These are phyloP conservation scores for Aspergillus sclerotioniger DNA, from an alignment of 495 filamentous ascomycete genomes.

Conservation along the genomic window DNA sequence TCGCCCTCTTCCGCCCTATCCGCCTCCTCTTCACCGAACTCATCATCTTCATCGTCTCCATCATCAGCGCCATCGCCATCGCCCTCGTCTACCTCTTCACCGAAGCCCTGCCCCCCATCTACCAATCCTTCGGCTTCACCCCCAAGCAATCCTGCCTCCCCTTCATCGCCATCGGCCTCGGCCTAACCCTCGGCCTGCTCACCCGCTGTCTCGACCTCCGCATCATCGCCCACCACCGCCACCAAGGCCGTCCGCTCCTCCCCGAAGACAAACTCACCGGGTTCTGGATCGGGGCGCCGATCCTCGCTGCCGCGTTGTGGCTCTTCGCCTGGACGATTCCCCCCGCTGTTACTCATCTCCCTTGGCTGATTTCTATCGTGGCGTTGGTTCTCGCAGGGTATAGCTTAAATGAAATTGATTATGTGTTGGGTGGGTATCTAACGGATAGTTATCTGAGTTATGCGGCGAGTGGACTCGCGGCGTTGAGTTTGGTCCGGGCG, in stretches of 20 bases:
- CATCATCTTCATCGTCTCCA: constrained; percentile 46
- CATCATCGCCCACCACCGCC: constrained; percentile 31
- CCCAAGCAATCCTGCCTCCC: constrained; percentile 43
- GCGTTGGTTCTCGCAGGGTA: constrained; percentile 50
- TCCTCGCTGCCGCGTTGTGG: constrained; percentile 47
- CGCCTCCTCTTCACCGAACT: constrained; percentile 50
- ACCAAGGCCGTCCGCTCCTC: constrained; percentile 27
- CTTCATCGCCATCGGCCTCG: constrained; percentile 48
- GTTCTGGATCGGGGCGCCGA: constrained; percentile 46
- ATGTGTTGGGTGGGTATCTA: constrained; percentile 51
- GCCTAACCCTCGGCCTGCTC: constrained; percentile 42
- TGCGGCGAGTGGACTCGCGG: constrained; percentile 52
- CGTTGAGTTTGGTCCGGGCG: constrained; percentile 47
- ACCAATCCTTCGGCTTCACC: constrained; percentile 41
- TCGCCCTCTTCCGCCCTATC: constrained; percentile 41
- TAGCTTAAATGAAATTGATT: constrained; percentile 52
- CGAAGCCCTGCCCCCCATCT: constrained; percentile 49
- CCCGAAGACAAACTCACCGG: constrained; percentile 54
- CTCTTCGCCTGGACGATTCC: constrained; percentile 54
- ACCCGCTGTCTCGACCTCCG: constrained; percentile 46
- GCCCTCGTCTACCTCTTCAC: constrained; percentile 57
- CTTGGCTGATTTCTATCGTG: constrained; percentile 46
- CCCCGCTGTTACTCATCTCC: constrained; percentile 26
- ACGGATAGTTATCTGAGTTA: constrained; percentile 54
- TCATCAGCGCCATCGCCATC: constrained; percentile 46